Evolutionary conservation across 1,139 yeast species (phyloP), one percentile per base, ranked within the genome.

Genomic region (Suhomyces yuchorum): DNA sequence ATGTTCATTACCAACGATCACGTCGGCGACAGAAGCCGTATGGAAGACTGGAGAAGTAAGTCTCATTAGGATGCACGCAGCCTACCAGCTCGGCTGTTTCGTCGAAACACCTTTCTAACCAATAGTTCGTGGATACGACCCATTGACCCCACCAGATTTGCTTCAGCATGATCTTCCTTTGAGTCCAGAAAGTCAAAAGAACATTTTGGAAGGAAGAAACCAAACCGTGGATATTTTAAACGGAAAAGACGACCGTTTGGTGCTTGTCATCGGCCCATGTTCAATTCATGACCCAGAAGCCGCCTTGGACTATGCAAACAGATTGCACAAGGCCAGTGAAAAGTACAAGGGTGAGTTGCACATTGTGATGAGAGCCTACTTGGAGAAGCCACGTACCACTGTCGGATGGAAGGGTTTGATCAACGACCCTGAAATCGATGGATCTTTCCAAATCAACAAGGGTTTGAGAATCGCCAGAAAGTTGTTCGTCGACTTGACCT

Each of bases 401-500:
- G 98, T 93, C 46, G 99, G 99, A 52, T 93, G 99, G 99, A 93
- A 93, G 71, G 99, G 97, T 56, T 78, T 93, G 60, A 92, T 93
- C 62, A 93, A 93, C 67, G 99, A 93, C 70, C 99, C 99, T 20
- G 96, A 93, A 62, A 87, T 93, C 58, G 97, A 93, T 66, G 92
- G 90, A 51, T 81, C 97, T 48, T 92, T 89, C 84, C 84, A 91
- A 60, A 93, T 93, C 67, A 93, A 93, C 77, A 90, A 91, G 71
- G 99, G 99, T 56, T 81, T 93, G 58, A 78, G 95, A 60, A 85
- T 92, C 55, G 80, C 98, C 20, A 83, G 99, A 68, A 85, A 87
- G 57, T 81, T 93, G 73, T 93, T 90, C 69, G 85, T 86, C 36
- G 84, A 87, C 53, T 78, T 93, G 60, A 93, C 97, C 14, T 55